A percentile compares a stretch with the other conserved stretches of the same genome.
phyloP scores from a whole-genome alignment of 345 rosid genomes.

The Boechera retrofracta region DNA sequence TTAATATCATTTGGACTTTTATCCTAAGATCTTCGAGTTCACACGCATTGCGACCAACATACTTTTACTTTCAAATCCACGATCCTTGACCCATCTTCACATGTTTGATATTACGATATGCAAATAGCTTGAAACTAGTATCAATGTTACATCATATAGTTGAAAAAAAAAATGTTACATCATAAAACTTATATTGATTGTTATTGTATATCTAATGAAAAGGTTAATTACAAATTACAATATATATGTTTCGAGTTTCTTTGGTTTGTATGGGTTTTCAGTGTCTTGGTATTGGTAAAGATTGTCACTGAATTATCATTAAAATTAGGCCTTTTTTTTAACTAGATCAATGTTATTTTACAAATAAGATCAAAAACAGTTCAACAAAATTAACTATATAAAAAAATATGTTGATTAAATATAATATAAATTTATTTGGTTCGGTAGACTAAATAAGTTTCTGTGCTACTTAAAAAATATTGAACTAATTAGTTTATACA shows the following conservation, averaged over 20 bases:
- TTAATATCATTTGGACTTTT: constrained; percentile 19
- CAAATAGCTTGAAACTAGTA: background rate
- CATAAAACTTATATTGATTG: background rate
- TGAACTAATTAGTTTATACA: background rate
- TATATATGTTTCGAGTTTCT: background rate
- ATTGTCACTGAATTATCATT: too few species aligned
- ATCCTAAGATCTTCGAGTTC: constrained; percentile 30
- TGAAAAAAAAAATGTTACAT: too few species aligned
- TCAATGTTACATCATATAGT: background rate
- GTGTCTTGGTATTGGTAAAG: background rate
- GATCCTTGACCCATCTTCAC: constrained; percentile 39
- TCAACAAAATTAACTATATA: background rate
- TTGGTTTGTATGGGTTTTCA: background rate
- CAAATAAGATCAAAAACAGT: background rate
- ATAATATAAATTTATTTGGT: background rate
- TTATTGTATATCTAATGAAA: background rate
- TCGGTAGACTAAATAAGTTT: background rate
- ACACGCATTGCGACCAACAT: constrained; percentile 38
- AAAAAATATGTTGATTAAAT: background rate
- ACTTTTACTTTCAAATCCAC: constrained; percentile 29
- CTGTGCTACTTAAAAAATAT: background rate
- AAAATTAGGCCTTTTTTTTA: background rate
- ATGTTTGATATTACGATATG: constrained; percentile 7
- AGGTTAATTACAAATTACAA: background rate
- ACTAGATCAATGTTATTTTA: background rate